phyloP scores from a whole-genome alignment of 2,329 filamentous ascomycete species.

The Ascochyta fabae region DNA sequence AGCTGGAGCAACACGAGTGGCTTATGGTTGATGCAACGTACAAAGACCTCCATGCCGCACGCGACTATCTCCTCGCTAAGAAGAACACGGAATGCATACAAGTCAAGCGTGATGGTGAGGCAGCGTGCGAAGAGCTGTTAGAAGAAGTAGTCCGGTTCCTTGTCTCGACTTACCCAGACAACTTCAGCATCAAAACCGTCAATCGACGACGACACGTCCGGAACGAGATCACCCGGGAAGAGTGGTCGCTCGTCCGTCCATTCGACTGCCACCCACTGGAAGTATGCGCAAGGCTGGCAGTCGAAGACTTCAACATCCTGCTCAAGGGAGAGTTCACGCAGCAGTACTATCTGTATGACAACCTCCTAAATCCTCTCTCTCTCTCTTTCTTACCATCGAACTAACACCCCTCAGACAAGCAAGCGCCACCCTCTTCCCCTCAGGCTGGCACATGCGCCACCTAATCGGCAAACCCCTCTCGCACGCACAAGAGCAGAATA shows the following conservation, averaged over 20 bases:
- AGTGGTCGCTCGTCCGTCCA: constrained; percentile 48
- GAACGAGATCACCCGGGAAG: constrained; percentile 55
- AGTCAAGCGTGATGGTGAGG: constrained; percentile 52
- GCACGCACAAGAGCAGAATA: constrained; percentile 52
- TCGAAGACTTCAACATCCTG: constrained; percentile 61
- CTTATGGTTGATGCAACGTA: constrained; percentile 57
- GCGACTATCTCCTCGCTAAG: constrained; percentile 50
- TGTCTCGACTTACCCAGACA: constrained; percentile 51
- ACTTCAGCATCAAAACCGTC: constrained; percentile 45
- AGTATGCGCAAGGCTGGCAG: constrained; percentile 56
- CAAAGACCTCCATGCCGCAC: constrained; percentile 52
- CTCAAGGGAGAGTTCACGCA: constrained; percentile 53
- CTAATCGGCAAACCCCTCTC: constrained; percentile 59
- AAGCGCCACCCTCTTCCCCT: constrained; percentile 60
- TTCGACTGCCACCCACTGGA: constrained; percentile 56
- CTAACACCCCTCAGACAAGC: constrained; percentile 48
- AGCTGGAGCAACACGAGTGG: constrained; percentile 56
- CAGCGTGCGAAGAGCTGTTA: constrained; percentile 57
- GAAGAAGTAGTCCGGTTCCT: constrained; percentile 56
- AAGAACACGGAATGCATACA: constrained; percentile 53
- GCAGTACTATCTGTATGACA: constrained; percentile 55
- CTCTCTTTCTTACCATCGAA: neutral
- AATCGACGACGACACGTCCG: constrained; percentile 30
- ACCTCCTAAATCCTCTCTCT: neutral
- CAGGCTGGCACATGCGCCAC: constrained; percentile 58